Percentiles rank a stretch among this genome's conserved stretches.
Conservation (phyloP, 768 basidiomycete species). For the Russula virescens region DNA sequence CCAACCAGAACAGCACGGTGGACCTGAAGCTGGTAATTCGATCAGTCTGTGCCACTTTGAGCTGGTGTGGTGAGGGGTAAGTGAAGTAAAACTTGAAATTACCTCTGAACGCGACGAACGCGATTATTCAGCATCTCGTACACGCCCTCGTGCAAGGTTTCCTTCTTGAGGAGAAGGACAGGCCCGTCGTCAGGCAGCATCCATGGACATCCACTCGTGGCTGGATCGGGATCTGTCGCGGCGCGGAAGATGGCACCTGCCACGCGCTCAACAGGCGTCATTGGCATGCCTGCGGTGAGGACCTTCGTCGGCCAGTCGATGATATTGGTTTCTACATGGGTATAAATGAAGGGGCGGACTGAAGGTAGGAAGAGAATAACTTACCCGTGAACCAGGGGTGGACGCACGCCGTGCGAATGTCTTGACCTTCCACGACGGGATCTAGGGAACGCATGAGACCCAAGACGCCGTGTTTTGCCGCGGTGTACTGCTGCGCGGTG, state of each 20-base stretch:
- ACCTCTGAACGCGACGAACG: slow-evolving; percentile 1
- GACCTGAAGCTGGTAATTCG: background rate
- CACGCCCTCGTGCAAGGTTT: slow-evolving; percentile 46
- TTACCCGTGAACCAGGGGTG: slow-evolving; percentile 52
- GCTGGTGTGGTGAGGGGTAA: too few species aligned
- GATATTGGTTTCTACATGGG: slow-evolving; percentile 42
- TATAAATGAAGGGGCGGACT: background rate
- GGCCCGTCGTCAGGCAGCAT: slow-evolving; percentile 47
- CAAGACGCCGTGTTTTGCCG: slow-evolving; percentile 50
- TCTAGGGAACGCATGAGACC: slow-evolving; percentile 48
- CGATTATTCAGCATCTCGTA: slow-evolving; percentile 44
- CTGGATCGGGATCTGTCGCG: slow-evolving; percentile 41
- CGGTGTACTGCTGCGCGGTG: slow-evolving; percentile 40
- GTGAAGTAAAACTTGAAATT: background rate
- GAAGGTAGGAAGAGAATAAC: background rate
- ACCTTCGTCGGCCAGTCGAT: slow-evolving; percentile 36
- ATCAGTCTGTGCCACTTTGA: too few species aligned
- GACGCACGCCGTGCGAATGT: slow-evolving; percentile 42
- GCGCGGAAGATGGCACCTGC: slow-evolving; percentile 49
- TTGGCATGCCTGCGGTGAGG: slow-evolving; percentile 45
- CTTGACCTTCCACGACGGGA: slow-evolving; percentile 31
- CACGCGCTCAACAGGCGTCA: slow-evolving; percentile 42
- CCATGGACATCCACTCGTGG: slow-evolving; percentile 44
- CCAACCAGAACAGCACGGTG: slow-evolving; percentile 1
- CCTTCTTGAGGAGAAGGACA: slow-evolving; percentile 41